Base-by-base conservation (phyloP, 371 early-diverging fungal species). In the Rhizopus arrhizus region DNA sequence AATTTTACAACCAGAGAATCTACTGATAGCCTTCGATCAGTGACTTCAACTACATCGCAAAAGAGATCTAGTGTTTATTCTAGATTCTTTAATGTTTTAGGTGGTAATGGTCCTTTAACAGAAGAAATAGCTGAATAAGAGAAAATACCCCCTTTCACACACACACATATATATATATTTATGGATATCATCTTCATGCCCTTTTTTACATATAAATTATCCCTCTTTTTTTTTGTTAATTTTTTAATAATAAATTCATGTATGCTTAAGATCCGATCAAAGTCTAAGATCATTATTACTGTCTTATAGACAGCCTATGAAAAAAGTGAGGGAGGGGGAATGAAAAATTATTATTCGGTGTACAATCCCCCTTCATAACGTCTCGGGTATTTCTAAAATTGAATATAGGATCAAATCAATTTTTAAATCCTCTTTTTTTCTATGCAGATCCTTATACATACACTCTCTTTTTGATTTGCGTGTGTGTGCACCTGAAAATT, bases 11-110 rank as follows among this genome's bases (percentile, higher is more conserved):
- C 68, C 3, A 65, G 71, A 61, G 65, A 64, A 42, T 78, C 78
- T 0, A 71, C 68, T 0, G 78, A 78, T 31, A 79, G 80, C 40
- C 53, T 70, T 36, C 42, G 59, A 6, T 74, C 75, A 1, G 61
- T 59, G 7, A 64, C 62, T 2, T 65, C 65, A 5, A 63, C 63
- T 34, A 9, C 46, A 8, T 50, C 56, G 9, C 55, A 62, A 47
- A 80, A 80, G 43, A 66, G 80, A 36, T 69, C 80, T 1, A 80
- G 79, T 56, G 68, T 79, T 59, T 79, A 79, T 42, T 64, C 74
- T 45, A 63, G 79, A 12, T 57, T 78, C 29, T 61, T 73, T 56
- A 65, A 62, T 41, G 62, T 66, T 9, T 53, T 72, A 11, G 64
- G 66, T 22, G 22, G 22, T 12, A 45, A 60, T 7, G 59, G 61